Base-by-base conservation (phyloP, 257 asterid genomes). In the Ligustrum vulgare region DNA sequence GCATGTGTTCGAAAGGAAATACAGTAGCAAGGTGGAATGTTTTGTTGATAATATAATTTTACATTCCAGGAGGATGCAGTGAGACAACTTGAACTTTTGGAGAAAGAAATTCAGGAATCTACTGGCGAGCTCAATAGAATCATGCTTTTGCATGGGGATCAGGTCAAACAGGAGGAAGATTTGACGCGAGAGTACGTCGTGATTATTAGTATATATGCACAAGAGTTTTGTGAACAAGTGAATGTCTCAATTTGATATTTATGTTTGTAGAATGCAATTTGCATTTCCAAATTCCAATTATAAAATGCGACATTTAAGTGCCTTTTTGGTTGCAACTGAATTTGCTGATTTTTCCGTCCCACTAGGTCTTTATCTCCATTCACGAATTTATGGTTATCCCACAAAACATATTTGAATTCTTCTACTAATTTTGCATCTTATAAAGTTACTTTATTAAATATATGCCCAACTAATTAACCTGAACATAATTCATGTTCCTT, bases 61-160 rank as follows among this genome's bases (percentile, higher is more conserved):
- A 65, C 71, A 71, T 72, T 87, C 67, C 87, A 95, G 99, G 98
- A 91, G 45, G 99, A 95, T 78, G 97, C 98, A 41, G 86, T 70
- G 23, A 75, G 74, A 75, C 99, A 92, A 78, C 97, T 95, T 80
- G 85, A 82, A 80, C 91, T 85, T 81, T 76, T 95, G 85, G 93
- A 93, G 85, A 80, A 75, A 77, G 97, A 95, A 81, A 93, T 95
- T 84, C 81, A 80, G 81, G 89, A 77, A 77, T 92, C 99, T 43
- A 81, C 84, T 71, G 78, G 81, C 63, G 96, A 91, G 83, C 93
- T 91, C 63, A 71, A 83, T 67, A 75, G 83, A 76, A 87, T 90
- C 77, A 92, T 83, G 85, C 83, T 88, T 75, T 81, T 77, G 72
- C 87, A 90, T 80, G 97, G 89, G 80, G 76, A 72, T 20, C 93